Evolutionary conservation across 78 protist genomes (phyloP).

Genomic region (Creolimax fragrantissima): DNA sequence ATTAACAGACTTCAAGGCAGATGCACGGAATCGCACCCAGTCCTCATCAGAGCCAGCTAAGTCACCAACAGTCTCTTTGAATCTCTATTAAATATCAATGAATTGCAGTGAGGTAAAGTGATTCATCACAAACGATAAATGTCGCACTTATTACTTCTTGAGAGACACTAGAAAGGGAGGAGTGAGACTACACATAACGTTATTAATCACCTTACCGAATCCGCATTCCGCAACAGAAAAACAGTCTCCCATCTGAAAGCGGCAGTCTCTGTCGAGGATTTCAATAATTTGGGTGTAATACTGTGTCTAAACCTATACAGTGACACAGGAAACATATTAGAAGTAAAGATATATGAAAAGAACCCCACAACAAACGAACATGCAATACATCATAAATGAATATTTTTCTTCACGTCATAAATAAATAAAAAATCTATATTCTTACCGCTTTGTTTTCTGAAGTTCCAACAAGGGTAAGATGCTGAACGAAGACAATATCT

Average conservation of each 20-base stretch:
- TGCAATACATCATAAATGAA: neutral
- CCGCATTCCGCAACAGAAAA: neutral
- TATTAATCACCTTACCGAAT: neutral
- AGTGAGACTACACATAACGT: neutral
- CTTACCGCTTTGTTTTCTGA: neutral
- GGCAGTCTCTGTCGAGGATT: neutral
- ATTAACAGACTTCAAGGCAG: neutral
- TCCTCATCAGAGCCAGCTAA: neutral
- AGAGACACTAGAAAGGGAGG: no score
- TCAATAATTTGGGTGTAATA: neutral
- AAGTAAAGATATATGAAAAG: neutral
- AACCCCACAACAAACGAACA: neutral
- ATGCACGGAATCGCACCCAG: neutral
- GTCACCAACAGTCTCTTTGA: neutral
- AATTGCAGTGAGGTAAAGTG: neutral
- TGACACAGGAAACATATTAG: neutral
- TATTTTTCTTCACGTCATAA: neutral
- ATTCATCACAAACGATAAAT: neutral
- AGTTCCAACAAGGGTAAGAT: neutral
- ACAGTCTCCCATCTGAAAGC: neutral
- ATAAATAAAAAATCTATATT: neutral
- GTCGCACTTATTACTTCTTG: neutral
- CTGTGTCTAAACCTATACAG: neutral
- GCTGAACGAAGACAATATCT: neutral
- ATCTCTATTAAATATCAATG: neutral